Conservation (phyloP, 352 stramenopile species). For the Pythium diclinum region DNA sequence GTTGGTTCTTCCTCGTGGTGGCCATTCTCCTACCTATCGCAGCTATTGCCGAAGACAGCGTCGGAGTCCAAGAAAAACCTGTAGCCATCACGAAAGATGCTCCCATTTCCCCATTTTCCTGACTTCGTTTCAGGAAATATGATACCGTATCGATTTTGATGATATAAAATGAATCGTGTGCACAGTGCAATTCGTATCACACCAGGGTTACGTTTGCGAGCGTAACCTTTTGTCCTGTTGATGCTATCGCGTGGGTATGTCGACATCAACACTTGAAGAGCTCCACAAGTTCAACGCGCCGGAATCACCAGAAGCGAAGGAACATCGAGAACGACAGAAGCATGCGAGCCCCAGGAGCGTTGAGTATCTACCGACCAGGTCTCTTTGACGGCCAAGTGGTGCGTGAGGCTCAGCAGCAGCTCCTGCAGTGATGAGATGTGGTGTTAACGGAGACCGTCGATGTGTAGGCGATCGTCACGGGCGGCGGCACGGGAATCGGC, state of each 20-base stretch:
- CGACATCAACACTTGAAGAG: slow-evolving; percentile 14
- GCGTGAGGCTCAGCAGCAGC: background rate
- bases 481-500: slow-evolving; percentile 76
- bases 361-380: slow-evolving; percentile 49
- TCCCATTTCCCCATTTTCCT: slow-evolving; percentile 4
- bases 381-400: slow-evolving; percentile 67
- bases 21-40: slow-evolving; percentile 5
- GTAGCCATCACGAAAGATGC: slow-evolving; percentile 13
- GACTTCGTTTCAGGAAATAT: background rate
- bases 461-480: slow-evolving; percentile 61
- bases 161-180: background rate
- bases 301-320: background rate
- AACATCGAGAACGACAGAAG: slow-evolving; percentile 11
- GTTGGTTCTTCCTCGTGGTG: background rate
- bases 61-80: slow-evolving; percentile 8
- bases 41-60: slow-evolving; percentile 1
- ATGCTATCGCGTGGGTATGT: slow-evolving; percentile 1
- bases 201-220: background rate
- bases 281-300: slow-evolving; percentile 8
- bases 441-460: background rate
- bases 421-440: background rate
- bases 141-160: background rate
- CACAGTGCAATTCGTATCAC: background rate
- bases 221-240: background rate
- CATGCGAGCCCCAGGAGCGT: slow-evolving; percentile 35